A percentile compares a stretch with the other conserved stretches of the same genome.
These are phyloP conservation scores for Candida manassasensis DNA, from an alignment of 805 yeast species.

Conservation along the genomic window DNA sequence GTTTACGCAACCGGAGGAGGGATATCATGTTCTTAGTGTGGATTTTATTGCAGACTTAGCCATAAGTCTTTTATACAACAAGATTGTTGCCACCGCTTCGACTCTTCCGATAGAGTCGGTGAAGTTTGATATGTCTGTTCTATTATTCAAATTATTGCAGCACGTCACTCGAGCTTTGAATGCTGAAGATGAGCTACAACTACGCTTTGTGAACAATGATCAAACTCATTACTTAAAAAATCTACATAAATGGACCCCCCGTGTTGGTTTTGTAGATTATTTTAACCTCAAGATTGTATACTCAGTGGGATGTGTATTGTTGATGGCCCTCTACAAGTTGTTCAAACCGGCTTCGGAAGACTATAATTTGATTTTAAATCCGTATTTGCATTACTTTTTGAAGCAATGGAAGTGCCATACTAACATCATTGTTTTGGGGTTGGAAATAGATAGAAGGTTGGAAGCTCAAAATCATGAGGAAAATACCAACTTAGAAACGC, in stretches of 20 bases:
- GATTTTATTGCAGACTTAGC: conserved; percentile 51
- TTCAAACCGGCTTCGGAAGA: conserved; percentile 22
- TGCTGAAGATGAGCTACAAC: conserved; percentile 38
- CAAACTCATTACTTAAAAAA: conserved; percentile 21
- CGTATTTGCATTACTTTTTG: conserved; percentile 54
- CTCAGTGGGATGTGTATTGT: conserved; percentile 27
- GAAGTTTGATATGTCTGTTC: conserved; percentile 31
- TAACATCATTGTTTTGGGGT: conserved; percentile 50
- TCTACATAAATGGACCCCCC: conserved; percentile 26
- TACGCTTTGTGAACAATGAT: conserved; percentile 40
- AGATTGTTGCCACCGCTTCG: background rate
- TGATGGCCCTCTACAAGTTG: conserved; percentile 29
- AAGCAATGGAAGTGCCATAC: conserved; percentile 67
- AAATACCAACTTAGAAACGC: conserved; percentile 24
- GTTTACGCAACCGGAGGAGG: conserved; percentile 63
- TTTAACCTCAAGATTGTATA: conserved; percentile 23
- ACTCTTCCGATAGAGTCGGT: conserved; percentile 20
- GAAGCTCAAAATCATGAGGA: conserved; percentile 24
- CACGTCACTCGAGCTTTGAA: conserved; percentile 31
- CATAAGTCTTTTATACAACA: conserved; percentile 34
- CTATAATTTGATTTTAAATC: conserved; percentile 48
- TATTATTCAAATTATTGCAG: conserved; percentile 34
- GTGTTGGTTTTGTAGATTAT: conserved; percentile 13
- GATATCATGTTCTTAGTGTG: conserved; percentile 50
- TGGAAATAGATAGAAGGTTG: conserved; percentile 44